Evolutionary conservation across 2,329 filamentous ascomycete species (phyloP).

Genomic region (Beauveria sp.): DNA sequence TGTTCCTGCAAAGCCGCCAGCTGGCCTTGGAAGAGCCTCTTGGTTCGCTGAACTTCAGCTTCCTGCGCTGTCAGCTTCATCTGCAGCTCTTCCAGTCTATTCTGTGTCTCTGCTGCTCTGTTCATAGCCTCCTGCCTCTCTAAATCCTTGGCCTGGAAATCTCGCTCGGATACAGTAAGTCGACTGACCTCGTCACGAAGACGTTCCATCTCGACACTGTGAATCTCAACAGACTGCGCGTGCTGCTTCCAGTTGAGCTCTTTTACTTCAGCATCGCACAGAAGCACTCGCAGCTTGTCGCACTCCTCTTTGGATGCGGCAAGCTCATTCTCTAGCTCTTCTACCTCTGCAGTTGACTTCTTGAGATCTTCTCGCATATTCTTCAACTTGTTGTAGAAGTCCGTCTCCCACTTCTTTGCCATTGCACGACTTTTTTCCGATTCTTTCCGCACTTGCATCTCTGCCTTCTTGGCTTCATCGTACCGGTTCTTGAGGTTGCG

Average conservation of each 20-base stretch:
- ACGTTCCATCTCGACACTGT: slow-evolving; percentile 51
- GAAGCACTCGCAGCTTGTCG: slow-evolving; percentile 55
- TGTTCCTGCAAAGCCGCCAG: slow-evolving; percentile 39
- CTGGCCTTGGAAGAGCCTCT: slow-evolving; percentile 39
- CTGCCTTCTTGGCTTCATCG: slow-evolving; percentile 63
- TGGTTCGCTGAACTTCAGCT: slow-evolving; percentile 36
- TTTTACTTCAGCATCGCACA: slow-evolving; percentile 62
- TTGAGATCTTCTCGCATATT: slow-evolving; percentile 63
- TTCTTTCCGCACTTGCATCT: slow-evolving; percentile 64
- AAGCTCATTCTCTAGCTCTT: slow-evolving; percentile 50
- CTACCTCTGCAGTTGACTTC: slow-evolving; percentile 51
- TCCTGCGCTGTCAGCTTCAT: slow-evolving; percentile 48
- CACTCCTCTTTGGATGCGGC: slow-evolving; percentile 51
- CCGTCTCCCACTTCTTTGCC: slow-evolving; percentile 70
- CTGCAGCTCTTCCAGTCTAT: slow-evolving; percentile 49
- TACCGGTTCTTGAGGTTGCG: slow-evolving; percentile 64
- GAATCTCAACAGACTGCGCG: slow-evolving; percentile 54
- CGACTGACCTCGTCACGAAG: slow-evolving; percentile 52
- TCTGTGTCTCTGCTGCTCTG: slow-evolving; percentile 51
- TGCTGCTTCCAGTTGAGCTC: slow-evolving; percentile 58
- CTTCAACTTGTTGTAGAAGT: slow-evolving; percentile 59
- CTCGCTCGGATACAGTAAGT: slow-evolving; percentile 53
- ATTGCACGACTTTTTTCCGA: slow-evolving; percentile 64
- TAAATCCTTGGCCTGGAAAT: slow-evolving; percentile 56
- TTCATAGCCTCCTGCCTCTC: slow-evolving; percentile 50